Base-by-base conservation (phyloP, 2,329 filamentous ascomycete species). In the Aspergillus sp. region DNA sequence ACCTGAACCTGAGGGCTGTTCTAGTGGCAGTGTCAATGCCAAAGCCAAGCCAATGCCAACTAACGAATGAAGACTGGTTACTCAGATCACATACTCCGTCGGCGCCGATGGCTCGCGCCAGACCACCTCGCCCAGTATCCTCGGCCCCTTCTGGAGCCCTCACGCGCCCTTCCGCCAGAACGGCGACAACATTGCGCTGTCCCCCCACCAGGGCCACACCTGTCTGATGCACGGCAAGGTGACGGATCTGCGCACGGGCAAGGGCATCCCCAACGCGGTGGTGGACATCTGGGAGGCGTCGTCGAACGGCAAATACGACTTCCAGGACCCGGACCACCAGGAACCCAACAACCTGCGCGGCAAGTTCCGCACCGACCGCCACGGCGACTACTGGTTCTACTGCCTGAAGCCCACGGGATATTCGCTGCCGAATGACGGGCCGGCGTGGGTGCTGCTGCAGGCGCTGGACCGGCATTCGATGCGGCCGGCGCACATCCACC, bases 261-360 rank as follows among this genome's bases (percentile, higher is more conserved):
- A 78, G 69, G 80, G 80, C 51, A 82, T 88, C 58, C 76, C 75
- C 46, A 73, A 75, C 58, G 84, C 83, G 56, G 81, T 86, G 53
- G 80, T 88, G 58, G 85, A 88, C 63, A 83, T 88, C 72, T 88
- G 85, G 85, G 82, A 88, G 64, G 83, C 85, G 43, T 83, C 79
- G 54, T 74, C 82, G 65, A 88, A 87, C 70, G 84, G 83, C 65
- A 81, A 83, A 63, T 88, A 88, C 73, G 83, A 86, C 61, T 81
- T 85, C 75, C 82, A 86, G 67, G 85, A 88, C 66, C 83, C 82
- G 0, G 77, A 82, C 47, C 81, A 80, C 69, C 83, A 87, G 73
- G 70, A 71, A 43, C 79, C 80, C 62, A 85, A 87, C 76, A 88
- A 88, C 73, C 75, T 88, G 38, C 79, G 85, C 39, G 85, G 85